Evolutionary conservation across 2,329 filamentous ascomycete species (phyloP), one percentile per base, ranked within the genome.

Genomic region (Sclerotinia glacialis): DNA sequence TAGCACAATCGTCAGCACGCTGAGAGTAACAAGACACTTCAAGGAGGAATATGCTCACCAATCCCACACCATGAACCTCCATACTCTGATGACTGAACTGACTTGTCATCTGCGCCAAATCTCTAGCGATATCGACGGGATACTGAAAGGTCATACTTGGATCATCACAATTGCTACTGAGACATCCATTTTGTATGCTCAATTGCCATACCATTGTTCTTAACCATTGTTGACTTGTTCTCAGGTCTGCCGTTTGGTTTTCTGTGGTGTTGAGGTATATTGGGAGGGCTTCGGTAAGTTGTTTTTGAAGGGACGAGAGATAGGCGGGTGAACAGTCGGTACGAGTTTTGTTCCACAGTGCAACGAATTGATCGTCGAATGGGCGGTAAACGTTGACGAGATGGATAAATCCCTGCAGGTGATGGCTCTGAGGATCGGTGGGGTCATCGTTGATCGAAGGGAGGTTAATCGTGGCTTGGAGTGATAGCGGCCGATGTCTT

Each of bases 31-130:
- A 7, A 12, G 59, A 40, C 3, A 21, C 42, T 34, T 16, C 14
- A 49, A 26, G 52, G 21, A 64, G 40, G 34, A 26, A 53, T 31
- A 53, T 31, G 80, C 86, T 77, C 79, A 91, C 89, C 77, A 96
- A 77, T 34, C 89, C 89, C 49, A 91, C 84, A 23, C 89, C 89
- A 70, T 93, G 83, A 3, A 93, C 81, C 70, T 94, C 91, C 80
- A 92, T 88, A 53, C 87, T 87, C 70, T 88, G 83, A 46, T 86
- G 86, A 0, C 89, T 88, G 73, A 95, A 89, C 64, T 89, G 86
- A 21, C 87, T 86, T 5, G 89, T 88, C 78, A 93, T 86, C 18
- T 83, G 83, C 28, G 83, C 79, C 34, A 91, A 71, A 67, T 91
- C 88, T 55, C 83, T 80, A 0, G 87, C 82, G 69, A 90, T 83